A percentile compares a stretch with the other conserved stretches of the same genome.
Evolutionary conservation across 345 rosid species (phyloP).

Genomic region (Gossypium anomalum): DNA sequence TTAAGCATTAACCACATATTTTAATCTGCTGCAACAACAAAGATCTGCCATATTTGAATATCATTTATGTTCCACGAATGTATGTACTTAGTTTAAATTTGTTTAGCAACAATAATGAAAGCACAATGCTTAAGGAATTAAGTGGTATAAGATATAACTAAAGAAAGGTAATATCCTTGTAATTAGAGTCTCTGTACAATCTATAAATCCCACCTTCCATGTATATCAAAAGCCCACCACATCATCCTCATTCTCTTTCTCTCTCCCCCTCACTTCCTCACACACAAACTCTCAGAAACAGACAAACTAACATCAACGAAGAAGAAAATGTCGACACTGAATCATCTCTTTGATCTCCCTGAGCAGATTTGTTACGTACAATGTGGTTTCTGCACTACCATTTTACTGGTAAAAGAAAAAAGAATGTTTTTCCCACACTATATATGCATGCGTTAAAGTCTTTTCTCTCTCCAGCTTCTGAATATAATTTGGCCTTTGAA

Average conservation of each 20-base stretch:
- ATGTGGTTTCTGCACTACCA: slow-evolving; percentile 90
- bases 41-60: not conserved
- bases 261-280: slow-evolving; percentile 21
- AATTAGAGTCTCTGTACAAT: slow-evolving; percentile 1
- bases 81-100: slow-evolving; percentile 10
- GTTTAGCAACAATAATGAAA: slow-evolving; percentile 14
- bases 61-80: slow-evolving; percentile 15
- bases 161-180: slow-evolving; percentile 11
- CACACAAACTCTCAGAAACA: slow-evolving; percentile 14
- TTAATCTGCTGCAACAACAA: not conserved
- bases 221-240: slow-evolving; percentile 15
- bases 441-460: not conserved
- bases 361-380: slow-evolving; percentile 97
- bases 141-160: not conserved
- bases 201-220: slow-evolving; percentile 22
- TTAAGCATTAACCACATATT: not conserved
- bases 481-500: not conserved
- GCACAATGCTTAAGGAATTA: not conserved
- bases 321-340: slow-evolving; percentile 47
- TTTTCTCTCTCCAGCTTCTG: not conserved
- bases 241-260: slow-evolving; percentile 8
- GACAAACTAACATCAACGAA: slow-evolving; percentile 8
- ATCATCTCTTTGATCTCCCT: slow-evolving; percentile 65
- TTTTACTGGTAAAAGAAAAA: slow-evolving; percentile 56
- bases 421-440: not conserved